Evolutionary conservation across 1,284 basidiomycete genomes (phyloP).

Genomic region (Cutaneotrichosporon arboriforme): DNA sequence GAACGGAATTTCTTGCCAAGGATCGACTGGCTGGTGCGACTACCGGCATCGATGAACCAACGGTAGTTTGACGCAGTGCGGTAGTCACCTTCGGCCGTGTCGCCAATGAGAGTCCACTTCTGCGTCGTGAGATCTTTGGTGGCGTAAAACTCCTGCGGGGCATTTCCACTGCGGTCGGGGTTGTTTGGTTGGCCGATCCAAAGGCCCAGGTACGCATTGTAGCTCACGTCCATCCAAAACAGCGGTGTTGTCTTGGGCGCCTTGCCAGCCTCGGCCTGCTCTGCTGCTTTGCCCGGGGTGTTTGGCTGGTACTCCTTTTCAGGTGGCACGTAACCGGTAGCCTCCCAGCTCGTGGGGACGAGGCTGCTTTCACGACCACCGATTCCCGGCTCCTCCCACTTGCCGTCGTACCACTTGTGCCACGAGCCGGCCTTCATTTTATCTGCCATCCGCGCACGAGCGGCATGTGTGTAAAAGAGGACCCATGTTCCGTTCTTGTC

Average conservation of each 20-base stretch:
- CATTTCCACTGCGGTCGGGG: conserved; percentile 7
- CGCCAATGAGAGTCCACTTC: conserved; percentile 9
- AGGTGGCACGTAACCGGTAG: conserved; percentile 4
- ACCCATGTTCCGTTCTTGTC: conserved; percentile 12
- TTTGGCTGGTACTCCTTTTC: conserved; percentile 7
- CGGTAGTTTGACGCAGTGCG: conserved; percentile 11
- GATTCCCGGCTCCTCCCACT: conserved; percentile 10
- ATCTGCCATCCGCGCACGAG: conserved; percentile 7
- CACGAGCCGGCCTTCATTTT: conserved; percentile 9
- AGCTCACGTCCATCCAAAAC: conserved; percentile 16
- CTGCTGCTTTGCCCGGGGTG: neutral
- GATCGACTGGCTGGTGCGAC: conserved; percentile 1
- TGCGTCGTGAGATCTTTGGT: conserved; percentile 9
- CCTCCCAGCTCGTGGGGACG: neutral
- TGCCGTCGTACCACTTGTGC: conserved; percentile 12
- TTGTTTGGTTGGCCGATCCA: conserved; percentile 13
- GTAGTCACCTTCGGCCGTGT: conserved; percentile 11
- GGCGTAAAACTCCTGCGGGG: conserved; percentile 11
- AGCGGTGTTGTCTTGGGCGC: conserved; percentile 7
- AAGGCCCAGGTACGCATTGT: conserved; percentile 13
- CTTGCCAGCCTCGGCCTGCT: conserved; percentile 1
- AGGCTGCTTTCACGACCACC: conserved; percentile 11
- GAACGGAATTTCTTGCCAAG: conserved; percentile 8
- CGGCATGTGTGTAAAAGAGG: conserved; percentile 10
- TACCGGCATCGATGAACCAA: conserved; percentile 9